Evolutionary conservation across 148 eudicot species (phyloP), one percentile per base, ranked within the genome.

Genomic region (Persicaria tinctoria): DNA sequence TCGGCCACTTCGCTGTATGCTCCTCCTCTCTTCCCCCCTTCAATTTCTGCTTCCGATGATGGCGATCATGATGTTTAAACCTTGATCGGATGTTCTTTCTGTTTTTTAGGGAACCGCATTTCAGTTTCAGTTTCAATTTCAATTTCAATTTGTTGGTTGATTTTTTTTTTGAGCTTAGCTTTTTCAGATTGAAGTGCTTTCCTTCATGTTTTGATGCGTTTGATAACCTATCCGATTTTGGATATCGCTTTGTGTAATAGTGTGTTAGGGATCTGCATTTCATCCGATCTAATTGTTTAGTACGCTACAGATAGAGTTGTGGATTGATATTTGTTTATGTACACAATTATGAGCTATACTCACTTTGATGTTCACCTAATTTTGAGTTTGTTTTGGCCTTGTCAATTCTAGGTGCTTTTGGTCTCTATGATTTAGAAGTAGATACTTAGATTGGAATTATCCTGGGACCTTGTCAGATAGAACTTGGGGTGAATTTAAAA

Each of bases 1-100:
- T 92, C 74, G 74, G 73, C 53, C 97, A 92, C 76, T 89, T 89
- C 63, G 75, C 75, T 16, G 97, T 91, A 84, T 11, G 86, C 44
- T 13, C 5, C 13, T 45, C 51, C 44, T 17, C 17, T 46, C 73
- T 57, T 18, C 18, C 3, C 51, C 60, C 51, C 16, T 75, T 27
- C 4, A 8, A 1, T 14, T 69, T 3, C 20, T 69, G 50, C 2
- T 69, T 69, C 44, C 44, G 8, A 4, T 45, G 72, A 16, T 4
- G 57, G 5, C 3, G 57, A 32, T 32, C 41, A 32, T 32, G 41
- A 8, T 60, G 12, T 60, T 60, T 10, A 69, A 69, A 69, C 72
- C 72, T 48, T 69, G 44, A 69, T 11, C 44, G 41, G 17, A 44
- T 13, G 72, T 6, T 69, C 72, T 48, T 69, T 5, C 38, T 69